A percentile compares a stretch with the other conserved stretches of the same genome.
phyloP scores from a whole-genome alignment of 192 early-diverging fungal genomes.

The Entomortierella parvispora region DNA sequence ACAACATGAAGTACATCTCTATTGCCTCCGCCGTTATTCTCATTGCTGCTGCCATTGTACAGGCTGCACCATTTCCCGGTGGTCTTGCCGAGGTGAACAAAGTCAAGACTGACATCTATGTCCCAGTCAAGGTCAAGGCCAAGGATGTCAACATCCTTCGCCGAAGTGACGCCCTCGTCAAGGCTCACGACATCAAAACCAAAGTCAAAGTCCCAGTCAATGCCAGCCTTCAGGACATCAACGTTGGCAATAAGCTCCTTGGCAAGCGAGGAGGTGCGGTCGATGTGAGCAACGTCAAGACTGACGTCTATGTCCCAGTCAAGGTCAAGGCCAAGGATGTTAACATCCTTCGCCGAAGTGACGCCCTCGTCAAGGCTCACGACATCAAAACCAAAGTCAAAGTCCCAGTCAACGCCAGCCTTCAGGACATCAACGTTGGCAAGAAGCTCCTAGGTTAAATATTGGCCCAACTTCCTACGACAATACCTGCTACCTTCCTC shows the following conservation, averaged over 20 bases:
- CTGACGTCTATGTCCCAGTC: neutral
- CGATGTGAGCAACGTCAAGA: neutral
- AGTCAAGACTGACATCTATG: neutral
- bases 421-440: too few species aligned
- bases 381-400: neutral
- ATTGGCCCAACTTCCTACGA: too few species aligned
- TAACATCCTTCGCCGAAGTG: neutral
- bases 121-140: neutral
- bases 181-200: neutral
- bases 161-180: neutral
- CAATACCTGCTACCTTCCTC: too few species aligned
- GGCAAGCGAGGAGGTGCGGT: neutral
- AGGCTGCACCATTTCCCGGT: constrained; percentile 6
- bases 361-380: neutral
- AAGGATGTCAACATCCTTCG: neutral
- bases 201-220: neutral
- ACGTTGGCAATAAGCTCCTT: neutral
- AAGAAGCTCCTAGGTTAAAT: too few species aligned
- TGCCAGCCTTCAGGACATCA: neutral
- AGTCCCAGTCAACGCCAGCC: neutral
- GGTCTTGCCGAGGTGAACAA: neutral
- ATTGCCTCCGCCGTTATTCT: constrained; percentile 7
- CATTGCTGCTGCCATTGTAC: constrained; percentile 7
- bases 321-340: neutral
- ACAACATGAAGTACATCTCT: constrained; percentile 28